phyloP scores from a whole-genome alignment of 2,329 filamentous ascomycete species.

The Rutstroemia sp. region DNA sequence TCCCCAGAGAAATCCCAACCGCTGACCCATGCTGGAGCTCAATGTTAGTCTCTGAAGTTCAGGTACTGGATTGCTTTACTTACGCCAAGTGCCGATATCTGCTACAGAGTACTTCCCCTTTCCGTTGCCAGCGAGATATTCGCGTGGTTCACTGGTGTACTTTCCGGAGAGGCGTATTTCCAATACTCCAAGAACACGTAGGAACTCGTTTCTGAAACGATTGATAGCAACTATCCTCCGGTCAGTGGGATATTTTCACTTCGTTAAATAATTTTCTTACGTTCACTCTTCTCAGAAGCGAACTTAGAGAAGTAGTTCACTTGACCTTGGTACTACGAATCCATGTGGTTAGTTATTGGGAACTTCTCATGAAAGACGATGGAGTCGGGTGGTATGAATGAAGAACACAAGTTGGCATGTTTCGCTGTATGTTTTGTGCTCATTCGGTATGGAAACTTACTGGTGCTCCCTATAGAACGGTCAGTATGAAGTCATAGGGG shows the following conservation, averaged over 20 bases:
- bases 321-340: constrained; percentile 1
- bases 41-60: background rate
- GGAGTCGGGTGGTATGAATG: too few species aligned
- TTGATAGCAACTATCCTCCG: constrained; percentile 36
- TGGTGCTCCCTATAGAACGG: background rate
- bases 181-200: constrained; percentile 47
- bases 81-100: constrained; percentile 42
- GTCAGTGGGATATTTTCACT: background rate
- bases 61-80: background rate
- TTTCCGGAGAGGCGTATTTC: constrained; percentile 46
- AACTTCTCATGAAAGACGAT: too few species aligned
- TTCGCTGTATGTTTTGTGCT: background rate
- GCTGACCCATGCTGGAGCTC: constrained; percentile 35
- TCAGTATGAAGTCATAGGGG: background rate
- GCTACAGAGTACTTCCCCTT: constrained; percentile 48
- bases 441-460: background rate
- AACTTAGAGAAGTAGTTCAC: constrained; percentile 7
- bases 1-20: constrained; percentile 34
- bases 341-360: background rate
- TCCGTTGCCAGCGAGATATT: constrained; percentile 45
- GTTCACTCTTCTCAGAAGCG: constrained; percentile 4
- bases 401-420: too few species aligned
- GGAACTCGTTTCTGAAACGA: constrained; percentile 43
- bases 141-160: constrained; percentile 39
- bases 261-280: background rate